A percentile compares a stretch with the other conserved stretches of the same genome.
phyloP scores from a whole-genome alignment of 2,329 filamentous ascomycete genomes.

The Phialocephala subalpina region DNA sequence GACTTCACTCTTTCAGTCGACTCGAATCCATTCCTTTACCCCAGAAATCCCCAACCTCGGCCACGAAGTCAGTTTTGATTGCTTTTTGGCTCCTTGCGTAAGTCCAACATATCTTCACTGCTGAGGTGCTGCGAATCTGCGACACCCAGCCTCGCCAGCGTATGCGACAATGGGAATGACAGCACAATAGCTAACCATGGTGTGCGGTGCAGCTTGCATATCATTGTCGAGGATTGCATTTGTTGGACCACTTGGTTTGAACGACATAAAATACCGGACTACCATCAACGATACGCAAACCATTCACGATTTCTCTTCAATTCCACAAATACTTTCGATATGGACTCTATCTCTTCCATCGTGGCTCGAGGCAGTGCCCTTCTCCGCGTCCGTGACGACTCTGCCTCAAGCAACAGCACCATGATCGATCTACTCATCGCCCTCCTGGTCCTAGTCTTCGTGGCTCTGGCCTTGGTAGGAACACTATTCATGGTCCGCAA shows the following conservation, averaged over 20 bases:
- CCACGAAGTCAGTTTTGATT: slow-evolving; percentile 20
- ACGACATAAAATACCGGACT: slow-evolving; percentile 4
- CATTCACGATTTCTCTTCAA: slow-evolving; percentile 14
- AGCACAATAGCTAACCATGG: slow-evolving; percentile 14
- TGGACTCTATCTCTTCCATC: slow-evolving; percentile 40
- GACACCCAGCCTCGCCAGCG: slow-evolving; percentile 13
- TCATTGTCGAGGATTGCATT: background rate
- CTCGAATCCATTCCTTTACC: slow-evolving; percentile 47
- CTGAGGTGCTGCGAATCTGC: background rate
- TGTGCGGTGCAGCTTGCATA: slow-evolving; percentile 5
- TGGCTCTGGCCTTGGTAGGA: slow-evolving; percentile 73
- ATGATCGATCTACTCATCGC: slow-evolving; percentile 82
- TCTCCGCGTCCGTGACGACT: slow-evolving; percentile 59
- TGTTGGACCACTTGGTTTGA: background rate
- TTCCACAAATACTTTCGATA: slow-evolving; percentile 20
- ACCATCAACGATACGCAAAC: slow-evolving; percentile 13
- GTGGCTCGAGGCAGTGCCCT: slow-evolving; percentile 47
- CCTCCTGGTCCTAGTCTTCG: slow-evolving; percentile 79
- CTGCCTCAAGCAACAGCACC: slow-evolving; percentile 59
- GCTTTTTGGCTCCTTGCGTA: slow-evolving; percentile 36
- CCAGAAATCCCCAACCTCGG: background rate
- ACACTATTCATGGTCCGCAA: slow-evolving; percentile 78
- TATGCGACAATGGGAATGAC: slow-evolving; percentile 17
- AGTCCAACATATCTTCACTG: slow-evolving; percentile 23
- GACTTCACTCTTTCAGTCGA: slow-evolving; percentile 57